Percentiles rank a stretch among this genome's conserved stretches.
These are phyloP conservation scores for Oleoguttula mirabilis DNA, from an alignment of 495 filamentous ascomycete genomes.

Conservation along the genomic window DNA sequence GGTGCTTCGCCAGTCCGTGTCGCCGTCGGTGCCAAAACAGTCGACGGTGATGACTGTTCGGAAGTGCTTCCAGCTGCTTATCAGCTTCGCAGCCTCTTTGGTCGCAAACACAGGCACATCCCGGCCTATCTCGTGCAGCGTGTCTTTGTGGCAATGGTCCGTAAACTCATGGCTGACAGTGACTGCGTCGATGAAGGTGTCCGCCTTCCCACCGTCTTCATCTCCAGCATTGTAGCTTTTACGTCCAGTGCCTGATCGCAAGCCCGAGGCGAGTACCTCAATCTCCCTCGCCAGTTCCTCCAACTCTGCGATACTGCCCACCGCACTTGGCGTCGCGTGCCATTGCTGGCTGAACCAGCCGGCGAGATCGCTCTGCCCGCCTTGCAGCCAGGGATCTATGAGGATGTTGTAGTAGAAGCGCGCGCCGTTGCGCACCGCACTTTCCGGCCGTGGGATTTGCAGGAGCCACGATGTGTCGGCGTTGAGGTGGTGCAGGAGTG, in stretches of 20 bases:
- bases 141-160: constrained; percentile 45
- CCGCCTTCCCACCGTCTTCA: background rate
- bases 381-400: constrained; percentile 45
- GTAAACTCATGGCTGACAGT: constrained; percentile 46
- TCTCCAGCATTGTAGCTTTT: constrained; percentile 3
- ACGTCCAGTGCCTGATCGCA: constrained; percentile 11
- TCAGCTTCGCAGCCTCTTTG: constrained; percentile 34
- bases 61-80: constrained; percentile 40
- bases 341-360: constrained; percentile 46
- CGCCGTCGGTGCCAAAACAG: constrained; percentile 20
- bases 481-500: constrained; percentile 47
- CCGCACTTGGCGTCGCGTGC: constrained; percentile 36
- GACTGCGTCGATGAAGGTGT: constrained; percentile 34
- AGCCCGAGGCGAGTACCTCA: constrained; percentile 19
- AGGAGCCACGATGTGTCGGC: constrained; percentile 49
- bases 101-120: constrained; percentile 39
- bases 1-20: constrained; percentile 30
- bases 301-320: constrained; percentile 29
- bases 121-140: constrained; percentile 35
- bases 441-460: constrained; percentile 38
- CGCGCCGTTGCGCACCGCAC: constrained; percentile 20
- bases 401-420: constrained; percentile 41
- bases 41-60: constrained; percentile 29
- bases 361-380: constrained; percentile 41
- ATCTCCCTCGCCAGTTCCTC: constrained; percentile 26